Base-by-base conservation (phyloP, 2,329 filamentous ascomycete genomes). In the Lecanosticta acicola region DNA sequence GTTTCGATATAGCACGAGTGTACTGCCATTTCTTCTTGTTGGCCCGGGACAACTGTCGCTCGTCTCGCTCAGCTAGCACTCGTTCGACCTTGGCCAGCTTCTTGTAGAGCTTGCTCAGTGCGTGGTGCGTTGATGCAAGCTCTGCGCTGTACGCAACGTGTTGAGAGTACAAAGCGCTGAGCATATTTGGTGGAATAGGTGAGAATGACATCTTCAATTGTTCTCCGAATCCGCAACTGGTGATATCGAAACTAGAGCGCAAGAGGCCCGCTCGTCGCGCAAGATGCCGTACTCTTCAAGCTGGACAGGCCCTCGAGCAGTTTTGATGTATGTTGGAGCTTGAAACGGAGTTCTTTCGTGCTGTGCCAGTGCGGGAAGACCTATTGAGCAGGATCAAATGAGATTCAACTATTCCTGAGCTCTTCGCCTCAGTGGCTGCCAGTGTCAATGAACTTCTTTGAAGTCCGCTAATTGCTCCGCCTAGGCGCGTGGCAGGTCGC, bases 1-100 rank as follows among this genome's bases (percentile, higher is more conserved):
- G 42, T 38, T 54, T 58, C 10, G 58, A 48, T 29, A 59, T 35
- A 17, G 51, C 43, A 10, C 55, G 53, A 29, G 53, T 46, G 49
- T 59, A 62, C 41, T 62, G 57, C 41, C 57, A 46, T 38, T 57
- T 60, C 49, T 63, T 64, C 48, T 57, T 57, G 39, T 57, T 52
- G 32, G 52, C 53, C 33, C 61, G 50, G 2, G 51, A 53, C 17
- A 61, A 50, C 16, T 48, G 38, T 39, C 50, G 41, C 32, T 55
- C 51, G 36, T 59, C 37, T 26, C 56, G 49, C 34, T 48, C 50
- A 10, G 48, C 50, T 5, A 60, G 53, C 17, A 48, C 45, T 17
- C 39, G 41, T 37, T 63, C 58, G 29, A 52, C 46, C 20, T 49
- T 54, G 3, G 55, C 54, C 19, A 62, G 50, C 48, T 58, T 61